phyloP scores from a whole-genome alignment of 179 eudicot species.

The Patellifolia procumbens region DNA sequence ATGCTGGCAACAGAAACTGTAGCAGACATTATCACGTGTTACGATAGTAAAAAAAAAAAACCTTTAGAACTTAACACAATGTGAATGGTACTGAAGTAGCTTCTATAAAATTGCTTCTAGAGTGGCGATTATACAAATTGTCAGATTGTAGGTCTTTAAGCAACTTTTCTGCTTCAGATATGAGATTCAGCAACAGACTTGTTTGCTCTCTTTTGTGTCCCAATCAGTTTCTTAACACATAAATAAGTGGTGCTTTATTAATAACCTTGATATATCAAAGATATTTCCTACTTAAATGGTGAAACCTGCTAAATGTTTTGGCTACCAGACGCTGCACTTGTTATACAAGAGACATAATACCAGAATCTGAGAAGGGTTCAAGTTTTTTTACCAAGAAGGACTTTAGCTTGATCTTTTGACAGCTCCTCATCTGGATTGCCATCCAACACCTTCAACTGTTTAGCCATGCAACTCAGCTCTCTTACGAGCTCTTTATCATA shows the following conservation, averaged over 20 bases:
- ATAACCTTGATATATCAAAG: too few relatives aligned
- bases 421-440: slow-evolving; percentile 57
- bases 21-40: not conserved
- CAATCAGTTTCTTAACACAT: not conserved
- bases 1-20: not conserved
- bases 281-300: not conserved
- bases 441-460: slow-evolving; percentile 59
- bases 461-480: slow-evolving; percentile 67
- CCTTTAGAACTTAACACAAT: not conserved
- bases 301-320: not conserved
- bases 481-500: slow-evolving; percentile 74
- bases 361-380: slow-evolving; percentile 5
- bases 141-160: not conserved
- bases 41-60: not conserved
- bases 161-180: not conserved
- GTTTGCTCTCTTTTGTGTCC: not conserved
- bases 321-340: not conserved
- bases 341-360: not conserved
- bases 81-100: not conserved
- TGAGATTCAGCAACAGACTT: not conserved
- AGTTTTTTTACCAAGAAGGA: slow-evolving; percentile 59
- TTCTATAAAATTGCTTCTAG: not conserved
- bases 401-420: slow-evolving; percentile 50
- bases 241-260: too few relatives aligned
- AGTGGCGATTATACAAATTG: not conserved